Evolutionary conservation across 129 eudicot genomes (phyloP).

Genomic region (Ambrosia artemisiifolia): DNA sequence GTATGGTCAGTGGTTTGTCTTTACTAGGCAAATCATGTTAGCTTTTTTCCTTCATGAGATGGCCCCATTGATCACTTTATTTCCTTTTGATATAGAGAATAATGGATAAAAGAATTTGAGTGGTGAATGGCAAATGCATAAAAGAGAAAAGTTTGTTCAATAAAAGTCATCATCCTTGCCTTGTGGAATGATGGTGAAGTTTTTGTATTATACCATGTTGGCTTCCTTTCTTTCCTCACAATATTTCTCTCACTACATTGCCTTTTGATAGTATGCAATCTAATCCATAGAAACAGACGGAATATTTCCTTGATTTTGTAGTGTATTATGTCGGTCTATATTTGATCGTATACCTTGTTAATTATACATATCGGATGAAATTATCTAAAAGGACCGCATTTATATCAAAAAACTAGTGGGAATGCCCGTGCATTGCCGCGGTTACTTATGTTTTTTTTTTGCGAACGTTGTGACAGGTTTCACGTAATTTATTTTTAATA

Average conservation of each 20-base stretch:
- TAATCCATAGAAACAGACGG: constrained; percentile 21
- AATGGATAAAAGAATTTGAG: constrained; percentile 21
- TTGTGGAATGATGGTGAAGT: constrained; percentile 33
- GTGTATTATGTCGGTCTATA: constrained; percentile 14
- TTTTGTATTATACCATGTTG: constrained; percentile 55
- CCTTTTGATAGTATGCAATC: constrained; percentile 22
- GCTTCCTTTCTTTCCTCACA: constrained; percentile 32
- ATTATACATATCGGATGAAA: neutral
- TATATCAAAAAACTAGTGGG: neutral
- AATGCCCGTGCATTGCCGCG: too few relatives aligned
- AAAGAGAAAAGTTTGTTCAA: constrained; percentile 26
- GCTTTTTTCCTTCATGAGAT: constrained; percentile 21
- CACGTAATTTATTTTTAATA: too few relatives aligned
- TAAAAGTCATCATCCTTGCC: constrained; percentile 32
- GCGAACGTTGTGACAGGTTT: too few relatives aligned
- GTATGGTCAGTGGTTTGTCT: constrained; percentile 26
- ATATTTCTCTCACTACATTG: neutral
- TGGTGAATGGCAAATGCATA: constrained; percentile 30
- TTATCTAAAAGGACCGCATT: neutral
- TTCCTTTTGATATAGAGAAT: neutral
- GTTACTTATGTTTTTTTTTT: too few relatives aligned
- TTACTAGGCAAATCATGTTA: constrained; percentile 36
- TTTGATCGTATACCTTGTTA: neutral
- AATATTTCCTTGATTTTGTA: constrained; percentile 13
- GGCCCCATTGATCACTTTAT: constrained; percentile 33